Evolutionary conservation across 306 rosid species (phyloP).

Genomic region (Quercus variabilis): DNA sequence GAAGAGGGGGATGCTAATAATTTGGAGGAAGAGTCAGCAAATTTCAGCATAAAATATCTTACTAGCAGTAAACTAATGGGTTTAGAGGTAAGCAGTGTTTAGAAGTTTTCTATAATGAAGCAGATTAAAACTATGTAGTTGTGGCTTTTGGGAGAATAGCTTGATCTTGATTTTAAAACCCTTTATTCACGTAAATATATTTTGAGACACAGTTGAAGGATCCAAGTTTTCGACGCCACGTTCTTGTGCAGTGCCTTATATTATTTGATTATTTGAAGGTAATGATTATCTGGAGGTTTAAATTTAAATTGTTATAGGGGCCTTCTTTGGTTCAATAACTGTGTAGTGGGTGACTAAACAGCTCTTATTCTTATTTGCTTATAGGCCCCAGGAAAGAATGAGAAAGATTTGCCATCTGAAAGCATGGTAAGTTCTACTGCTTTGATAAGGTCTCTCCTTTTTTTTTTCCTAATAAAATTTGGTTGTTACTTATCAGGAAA

Average conservation of each 20-base stretch:
- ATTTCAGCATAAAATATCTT: slow-evolving; percentile 95
- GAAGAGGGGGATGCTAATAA: slow-evolving; percentile 92
- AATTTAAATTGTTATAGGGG: neutral
- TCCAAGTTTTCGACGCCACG: slow-evolving; percentile 90
- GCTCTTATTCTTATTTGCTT: slow-evolving; percentile 28
- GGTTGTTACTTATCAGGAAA: neutral
- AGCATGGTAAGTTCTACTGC: slow-evolving; percentile 63
- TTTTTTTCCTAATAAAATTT: neutral
- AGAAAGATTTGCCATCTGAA: slow-evolving; percentile 86
- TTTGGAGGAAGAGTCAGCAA: slow-evolving; percentile 84
- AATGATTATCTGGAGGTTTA: slow-evolving; percentile 14
- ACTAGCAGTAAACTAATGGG: slow-evolving; percentile 98
- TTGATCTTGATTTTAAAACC: slow-evolving; percentile 11
- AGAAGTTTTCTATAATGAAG: slow-evolving; percentile 9
- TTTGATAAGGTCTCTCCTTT: neutral
- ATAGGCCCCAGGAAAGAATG: slow-evolving; percentile 92
- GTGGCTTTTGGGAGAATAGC: slow-evolving; percentile 11
- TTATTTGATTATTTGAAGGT: slow-evolving; percentile 92
- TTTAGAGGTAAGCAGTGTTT: slow-evolving; percentile 62
- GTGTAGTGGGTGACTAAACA: slow-evolving; percentile 21
- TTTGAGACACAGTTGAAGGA: slow-evolving; percentile 66
- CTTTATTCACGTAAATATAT: neutral
- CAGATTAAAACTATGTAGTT: neutral
- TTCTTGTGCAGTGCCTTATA: slow-evolving; percentile 96
- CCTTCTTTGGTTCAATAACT: neutral